Conservation (phyloP, 371 early-diverging fungal species). For the Parasitella parasitica region DNA sequence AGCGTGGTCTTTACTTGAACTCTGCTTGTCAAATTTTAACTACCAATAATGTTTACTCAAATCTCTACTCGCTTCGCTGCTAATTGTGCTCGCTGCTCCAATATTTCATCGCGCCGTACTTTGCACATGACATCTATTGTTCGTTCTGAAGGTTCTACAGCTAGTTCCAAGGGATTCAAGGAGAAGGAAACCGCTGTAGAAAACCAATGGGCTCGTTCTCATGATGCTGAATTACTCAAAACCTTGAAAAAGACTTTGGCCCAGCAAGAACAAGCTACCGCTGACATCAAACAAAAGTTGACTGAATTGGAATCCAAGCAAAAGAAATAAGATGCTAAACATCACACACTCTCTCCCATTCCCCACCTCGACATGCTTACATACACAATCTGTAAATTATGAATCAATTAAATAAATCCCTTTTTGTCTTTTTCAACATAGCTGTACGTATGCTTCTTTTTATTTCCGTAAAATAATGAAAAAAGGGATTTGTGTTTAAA, state of each 20-base stretch:
- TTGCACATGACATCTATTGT: slow-evolving; percentile 13
- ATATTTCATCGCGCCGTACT: slow-evolving; percentile 1
- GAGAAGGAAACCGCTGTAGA: slow-evolving; percentile 47
- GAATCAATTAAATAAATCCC: neutral
- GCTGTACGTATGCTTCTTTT: neutral
- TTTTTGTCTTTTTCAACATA: neutral
- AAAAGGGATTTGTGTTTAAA: slow-evolving; percentile 43
- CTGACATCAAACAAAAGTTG: slow-evolving; percentile 24
- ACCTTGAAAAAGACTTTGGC: slow-evolving; percentile 30
- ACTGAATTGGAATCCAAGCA: slow-evolving; percentile 15
- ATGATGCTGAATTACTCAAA: slow-evolving; percentile 43
- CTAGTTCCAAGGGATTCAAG: slow-evolving; percentile 30
- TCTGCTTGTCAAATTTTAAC: neutral
- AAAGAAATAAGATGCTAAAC: slow-evolving; percentile 1
- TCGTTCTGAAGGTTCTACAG: slow-evolving; percentile 36
- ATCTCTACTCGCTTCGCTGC: slow-evolving; percentile 2
- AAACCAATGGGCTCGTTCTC: slow-evolving; percentile 44
- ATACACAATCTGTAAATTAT: neutral
- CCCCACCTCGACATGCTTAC: neutral
- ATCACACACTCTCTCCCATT: neutral
- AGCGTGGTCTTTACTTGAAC: neutral
- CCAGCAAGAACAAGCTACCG: slow-evolving; percentile 28
- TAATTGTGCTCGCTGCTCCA: slow-evolving; percentile 1
- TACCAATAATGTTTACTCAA: slow-evolving; percentile 1
- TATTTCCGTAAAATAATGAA: neutral